These are phyloP conservation scores for Oryza meridionalis DNA, from an alignment of 176 grass and related monocot genomes.

Conservation along the genomic window DNA sequence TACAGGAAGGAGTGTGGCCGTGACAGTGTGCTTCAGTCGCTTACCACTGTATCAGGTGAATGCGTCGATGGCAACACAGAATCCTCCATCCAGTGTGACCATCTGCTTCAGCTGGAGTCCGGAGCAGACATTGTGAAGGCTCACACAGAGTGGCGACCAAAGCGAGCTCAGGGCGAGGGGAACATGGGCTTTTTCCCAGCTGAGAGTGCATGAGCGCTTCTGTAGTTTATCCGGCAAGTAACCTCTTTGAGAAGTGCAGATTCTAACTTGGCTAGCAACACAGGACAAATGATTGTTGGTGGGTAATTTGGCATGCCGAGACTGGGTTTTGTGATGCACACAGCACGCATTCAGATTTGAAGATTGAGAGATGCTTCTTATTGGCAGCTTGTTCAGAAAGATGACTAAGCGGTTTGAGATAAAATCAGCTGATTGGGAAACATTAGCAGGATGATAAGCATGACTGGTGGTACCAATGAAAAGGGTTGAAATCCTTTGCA, in stretches of 20 bases:
- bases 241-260: slow-evolving; percentile 22
- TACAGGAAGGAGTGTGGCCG: slow-evolving; percentile 94
- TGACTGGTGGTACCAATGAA: neutral
- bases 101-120: slow-evolving; percentile 85
- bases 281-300: slow-evolving; percentile 6
- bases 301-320: slow-evolving; percentile 7
- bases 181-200: slow-evolving; percentile 49
- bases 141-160: slow-evolving; percentile 82
- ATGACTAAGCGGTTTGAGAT: neutral
- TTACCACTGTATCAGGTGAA: slow-evolving; percentile 56
- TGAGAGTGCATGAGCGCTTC: slow-evolving; percentile 43
- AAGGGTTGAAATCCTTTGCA: neutral
- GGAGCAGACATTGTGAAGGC: slow-evolving; percentile 85
- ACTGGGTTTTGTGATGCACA: slow-evolving; percentile 21
- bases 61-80: slow-evolving; percentile 27
- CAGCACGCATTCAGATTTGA: neutral
- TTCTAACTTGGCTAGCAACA: slow-evolving; percentile 50
- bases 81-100: slow-evolving; percentile 66
- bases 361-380: neutral
- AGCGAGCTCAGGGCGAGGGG: slow-evolving; percentile 49
- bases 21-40: slow-evolving; percentile 87
- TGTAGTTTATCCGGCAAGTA: slow-evolving; percentile 32
- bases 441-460: neutral
- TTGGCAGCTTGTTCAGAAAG: neutral
- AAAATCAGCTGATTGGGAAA: neutral